A percentile compares a stretch with the other conserved stretches of the same genome.
These are phyloP conservation scores for Erucastrum elatum DNA, from an alignment of 345 rosid species.

Conservation along the genomic window DNA sequence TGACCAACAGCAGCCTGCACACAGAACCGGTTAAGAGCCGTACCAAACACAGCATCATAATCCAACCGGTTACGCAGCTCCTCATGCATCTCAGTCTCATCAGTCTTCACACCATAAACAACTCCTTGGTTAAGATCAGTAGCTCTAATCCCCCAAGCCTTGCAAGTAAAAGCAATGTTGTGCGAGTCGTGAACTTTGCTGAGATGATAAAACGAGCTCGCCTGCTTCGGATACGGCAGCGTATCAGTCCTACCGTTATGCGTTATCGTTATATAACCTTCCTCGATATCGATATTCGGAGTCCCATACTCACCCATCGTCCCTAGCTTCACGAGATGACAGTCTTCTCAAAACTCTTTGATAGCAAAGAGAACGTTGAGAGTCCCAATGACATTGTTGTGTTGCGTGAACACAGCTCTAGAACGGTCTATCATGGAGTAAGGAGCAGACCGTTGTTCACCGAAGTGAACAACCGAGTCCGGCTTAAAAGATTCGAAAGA, in stretches of 20 bases:
- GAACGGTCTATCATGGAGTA: conserved; percentile 97
- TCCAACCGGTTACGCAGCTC: conserved; percentile 80
- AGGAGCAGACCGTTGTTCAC: conserved; percentile 95
- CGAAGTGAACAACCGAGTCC: conserved; percentile 90
- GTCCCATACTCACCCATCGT: conserved; percentile 99
- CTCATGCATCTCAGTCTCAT: conserved; percentile 92
- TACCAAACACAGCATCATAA: conserved; percentile 95
- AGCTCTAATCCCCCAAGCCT: conserved; percentile 99
- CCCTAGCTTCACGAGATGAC: conserved; percentile 94
- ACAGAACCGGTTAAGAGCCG: conserved; percentile 93
- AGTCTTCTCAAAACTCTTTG: conserved; percentile 81
- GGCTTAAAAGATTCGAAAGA: conserved; percentile 85
- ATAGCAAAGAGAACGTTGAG: conserved; percentile 93
- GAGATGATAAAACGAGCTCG: conserved; percentile 97
- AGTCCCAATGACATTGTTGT: conserved; percentile 94
- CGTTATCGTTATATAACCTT: conserved; percentile 88
- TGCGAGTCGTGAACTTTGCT: conserved; percentile 96
- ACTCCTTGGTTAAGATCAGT: conserved; percentile 98
- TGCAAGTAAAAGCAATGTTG: conserved; percentile 97
- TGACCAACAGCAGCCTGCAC: conserved; percentile 98
- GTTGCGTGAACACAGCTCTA: conserved; percentile 86
- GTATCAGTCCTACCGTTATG: conserved; percentile 96
- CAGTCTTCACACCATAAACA: conserved; percentile 91
- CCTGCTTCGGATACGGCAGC: conserved; percentile 96
- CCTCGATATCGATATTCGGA: conserved; percentile 97